phyloP scores from a whole-genome alignment of 140 eudicot species.

The Ambrosia hybrid region DNA sequence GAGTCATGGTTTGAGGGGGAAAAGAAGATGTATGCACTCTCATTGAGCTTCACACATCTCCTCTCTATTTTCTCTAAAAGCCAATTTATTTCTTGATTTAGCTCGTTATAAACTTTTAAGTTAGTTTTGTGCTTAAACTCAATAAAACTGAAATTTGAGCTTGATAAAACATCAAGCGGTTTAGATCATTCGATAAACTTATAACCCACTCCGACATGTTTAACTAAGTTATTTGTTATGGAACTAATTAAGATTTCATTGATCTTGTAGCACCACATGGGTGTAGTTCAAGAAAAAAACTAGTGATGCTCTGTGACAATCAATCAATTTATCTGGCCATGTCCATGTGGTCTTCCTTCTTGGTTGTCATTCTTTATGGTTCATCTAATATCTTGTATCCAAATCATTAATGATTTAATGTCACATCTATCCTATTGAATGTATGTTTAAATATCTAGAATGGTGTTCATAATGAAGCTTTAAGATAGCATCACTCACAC shows the following conservation, averaged over 20 bases:
- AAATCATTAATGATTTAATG: not conserved
- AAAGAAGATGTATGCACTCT: too few relatives aligned
- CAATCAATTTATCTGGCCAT: slow-evolving; percentile 4
- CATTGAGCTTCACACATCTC: too few relatives aligned
- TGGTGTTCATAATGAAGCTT: not conserved
- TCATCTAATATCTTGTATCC: not conserved
- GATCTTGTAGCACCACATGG: slow-evolving; percentile 11
- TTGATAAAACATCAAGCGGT: not conserved
- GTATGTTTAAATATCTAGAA: not conserved
- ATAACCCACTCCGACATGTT: not conserved
- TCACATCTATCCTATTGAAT: slow-evolving; percentile 3
- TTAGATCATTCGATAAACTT: not conserved
- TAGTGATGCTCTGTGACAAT: slow-evolving; percentile 10
- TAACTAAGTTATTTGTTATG: not conserved
- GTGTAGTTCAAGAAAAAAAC: slow-evolving; percentile 5
- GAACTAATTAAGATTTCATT: not conserved
- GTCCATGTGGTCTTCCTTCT: not conserved
- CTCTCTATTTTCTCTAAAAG: too few relatives aligned
- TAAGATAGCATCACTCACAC: not conserved
- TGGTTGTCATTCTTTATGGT: slow-evolving; percentile 15
- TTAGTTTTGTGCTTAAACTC: too few relatives aligned
- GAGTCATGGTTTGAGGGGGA: too few relatives aligned
- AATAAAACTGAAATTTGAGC: not conserved
- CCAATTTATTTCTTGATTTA: too few relatives aligned
- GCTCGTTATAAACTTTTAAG: too few relatives aligned